A percentile compares a stretch with the other conserved stretches of the same genome.
phyloP scores from a whole-genome alignment of 306 rosid genomes.

The Inga laurina region DNA sequence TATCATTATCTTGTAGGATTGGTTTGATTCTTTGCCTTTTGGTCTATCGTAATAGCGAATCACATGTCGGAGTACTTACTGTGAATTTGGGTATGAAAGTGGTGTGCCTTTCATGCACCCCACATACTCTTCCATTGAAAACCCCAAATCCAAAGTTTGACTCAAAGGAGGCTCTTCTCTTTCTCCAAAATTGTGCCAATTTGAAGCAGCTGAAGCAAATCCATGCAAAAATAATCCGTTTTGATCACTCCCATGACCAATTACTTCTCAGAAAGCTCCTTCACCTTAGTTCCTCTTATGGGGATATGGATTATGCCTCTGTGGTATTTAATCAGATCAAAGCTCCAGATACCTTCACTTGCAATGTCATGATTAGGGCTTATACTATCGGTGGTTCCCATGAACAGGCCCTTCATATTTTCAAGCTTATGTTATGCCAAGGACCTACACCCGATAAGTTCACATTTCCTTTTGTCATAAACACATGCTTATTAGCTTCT shows the following conservation, averaged over 20 bases:
- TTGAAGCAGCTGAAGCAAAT: constrained; percentile 62
- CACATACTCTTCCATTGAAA: constrained; percentile 29
- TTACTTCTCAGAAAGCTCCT: constrained; percentile 53
- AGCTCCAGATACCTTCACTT: constrained; percentile 56
- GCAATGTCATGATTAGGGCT: constrained; percentile 70
- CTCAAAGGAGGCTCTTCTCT: constrained; percentile 48
- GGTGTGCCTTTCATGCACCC: constrained; percentile 42
- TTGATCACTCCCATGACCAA: constrained; percentile 55
- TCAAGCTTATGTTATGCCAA: constrained; percentile 44
- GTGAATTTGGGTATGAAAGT: constrained; percentile 43
- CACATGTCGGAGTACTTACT: neutral
- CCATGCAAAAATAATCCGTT: constrained; percentile 61
- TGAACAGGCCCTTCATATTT: constrained; percentile 49
- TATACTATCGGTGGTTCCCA: constrained; percentile 44
- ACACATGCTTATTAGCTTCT: constrained; percentile 48
- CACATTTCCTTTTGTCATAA: constrained; percentile 70
- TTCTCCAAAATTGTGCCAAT: constrained; percentile 51
- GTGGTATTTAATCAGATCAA: constrained; percentile 52
- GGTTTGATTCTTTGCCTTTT: constrained; percentile 10
- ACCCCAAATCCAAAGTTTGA: constrained; percentile 24
- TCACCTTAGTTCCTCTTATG: constrained; percentile 54
- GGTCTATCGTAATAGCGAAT: neutral
- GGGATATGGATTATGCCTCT: constrained; percentile 50
- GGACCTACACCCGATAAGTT: constrained; percentile 63
- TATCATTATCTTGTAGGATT: neutral